A percentile compares a stretch with the other conserved stretches of the same genome.
These are phyloP conservation scores for Cytospora mali DNA, from an alignment of 2,329 filamentous ascomycete genomes.

Conservation along the genomic window DNA sequence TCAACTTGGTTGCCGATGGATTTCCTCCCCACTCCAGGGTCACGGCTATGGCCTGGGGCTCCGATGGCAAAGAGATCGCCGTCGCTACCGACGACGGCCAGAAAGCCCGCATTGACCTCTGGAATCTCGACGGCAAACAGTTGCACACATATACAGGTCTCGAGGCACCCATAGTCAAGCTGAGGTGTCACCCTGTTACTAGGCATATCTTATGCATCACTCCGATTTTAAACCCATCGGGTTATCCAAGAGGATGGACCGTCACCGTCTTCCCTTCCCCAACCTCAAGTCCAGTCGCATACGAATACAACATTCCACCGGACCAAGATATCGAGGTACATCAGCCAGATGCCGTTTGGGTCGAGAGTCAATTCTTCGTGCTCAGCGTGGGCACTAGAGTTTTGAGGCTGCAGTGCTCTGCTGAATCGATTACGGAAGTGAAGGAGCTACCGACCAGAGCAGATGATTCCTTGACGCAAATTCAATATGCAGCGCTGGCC, in stretches of 20 bases:
- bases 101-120: slow-evolving; percentile 58
- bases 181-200: slow-evolving; percentile 62
- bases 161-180: slow-evolving; percentile 63
- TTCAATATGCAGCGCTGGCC: slow-evolving; percentile 46
- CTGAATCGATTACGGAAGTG: slow-evolving; percentile 48
- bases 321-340: slow-evolving; percentile 54
- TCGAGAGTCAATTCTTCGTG: slow-evolving; percentile 59
- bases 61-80: slow-evolving; percentile 58
- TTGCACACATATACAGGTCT: slow-evolving; percentile 58
- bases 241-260: slow-evolving; percentile 44
- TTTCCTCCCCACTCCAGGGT: slow-evolving; percentile 55
- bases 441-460: slow-evolving; percentile 56
- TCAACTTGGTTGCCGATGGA: slow-evolving; percentile 56
- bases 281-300: slow-evolving; percentile 49
- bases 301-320: slow-evolving; percentile 42
- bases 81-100: slow-evolving; percentile 59
- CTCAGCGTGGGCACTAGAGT: slow-evolving; percentile 61
- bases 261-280: slow-evolving; percentile 57
- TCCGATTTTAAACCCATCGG: slow-evolving; percentile 48
- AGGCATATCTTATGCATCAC: slow-evolving; percentile 60
- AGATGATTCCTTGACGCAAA: slow-evolving; percentile 56
- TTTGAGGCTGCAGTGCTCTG: slow-evolving; percentile 50
- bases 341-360: slow-evolving; percentile 63
- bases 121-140: slow-evolving; percentile 55
- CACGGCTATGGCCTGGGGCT: slow-evolving; percentile 64